These are phyloP conservation scores for Crotalaria pallida DNA, from an alignment of 306 rosid species.

Conservation along the genomic window DNA sequence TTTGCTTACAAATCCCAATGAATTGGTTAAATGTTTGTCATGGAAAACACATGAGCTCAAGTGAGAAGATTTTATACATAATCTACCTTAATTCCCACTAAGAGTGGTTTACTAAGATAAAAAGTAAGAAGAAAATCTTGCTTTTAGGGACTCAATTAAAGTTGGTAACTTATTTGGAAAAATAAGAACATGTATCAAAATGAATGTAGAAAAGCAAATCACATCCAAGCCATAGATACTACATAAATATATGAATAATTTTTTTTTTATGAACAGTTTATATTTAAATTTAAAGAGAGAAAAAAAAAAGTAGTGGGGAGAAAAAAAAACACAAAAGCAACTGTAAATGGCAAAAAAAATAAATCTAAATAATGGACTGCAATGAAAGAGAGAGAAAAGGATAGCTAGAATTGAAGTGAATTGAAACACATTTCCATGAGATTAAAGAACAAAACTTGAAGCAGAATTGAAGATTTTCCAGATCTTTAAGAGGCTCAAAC, in stretches of 20 bases:
- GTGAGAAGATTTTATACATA: conserved; percentile 25
- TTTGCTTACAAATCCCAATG: background rate
- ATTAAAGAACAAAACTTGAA: background rate
- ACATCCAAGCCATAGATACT: conserved; percentile 29
- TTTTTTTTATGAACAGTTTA: background rate
- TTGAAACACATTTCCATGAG: conserved; percentile 21
- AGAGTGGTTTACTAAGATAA: conserved; percentile 25
- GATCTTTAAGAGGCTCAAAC: conserved; percentile 23
- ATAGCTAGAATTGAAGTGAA: background rate
- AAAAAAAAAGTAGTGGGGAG: background rate
- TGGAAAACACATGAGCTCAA: conserved; percentile 32
- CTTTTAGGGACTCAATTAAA: conserved; percentile 31
- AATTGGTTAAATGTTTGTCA: conserved; percentile 23
- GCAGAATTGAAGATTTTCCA: background rate
- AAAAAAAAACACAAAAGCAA: background rate
- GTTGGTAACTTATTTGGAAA: conserved; percentile 29
- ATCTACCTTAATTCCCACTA: background rate
- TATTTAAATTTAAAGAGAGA: background rate
- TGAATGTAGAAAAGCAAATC: conserved; percentile 31
- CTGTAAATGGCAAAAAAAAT: background rate
- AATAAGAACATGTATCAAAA: conserved; percentile 25
- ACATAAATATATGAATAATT: background rate
- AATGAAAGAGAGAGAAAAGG: background rate
- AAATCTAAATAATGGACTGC: conserved; percentile 11
- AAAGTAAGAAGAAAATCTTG: conserved; percentile 21